Evolutionary conservation across 2,329 filamentous ascomycete genomes (phyloP), one percentile per base, ranked within the genome.

Genomic region (Talaromyces amestolkiae): DNA sequence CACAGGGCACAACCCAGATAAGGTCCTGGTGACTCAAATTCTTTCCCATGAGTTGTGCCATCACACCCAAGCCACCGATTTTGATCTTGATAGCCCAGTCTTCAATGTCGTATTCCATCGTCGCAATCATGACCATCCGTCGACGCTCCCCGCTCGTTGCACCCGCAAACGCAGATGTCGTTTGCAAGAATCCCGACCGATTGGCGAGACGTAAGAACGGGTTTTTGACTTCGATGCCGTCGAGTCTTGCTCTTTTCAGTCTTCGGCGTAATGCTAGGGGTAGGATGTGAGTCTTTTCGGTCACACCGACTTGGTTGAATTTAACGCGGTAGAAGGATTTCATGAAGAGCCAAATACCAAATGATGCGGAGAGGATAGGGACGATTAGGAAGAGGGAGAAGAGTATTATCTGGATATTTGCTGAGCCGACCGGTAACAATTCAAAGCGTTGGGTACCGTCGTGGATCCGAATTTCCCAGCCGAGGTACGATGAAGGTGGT

Each of bases 11-110:
- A n/a, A 87, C 84, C 85, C 85, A 90, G 68, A 90, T 84, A 0
- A 90, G 79, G 72, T 90, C 84, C 70, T 89, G 84, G 68, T 90
- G 86, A 3, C 84, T 80, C 11, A 90, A 82, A 61, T 87, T 85
- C 72, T 88, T 87, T 19, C 86, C 86, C 87, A 90, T 90, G 2
- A 90, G 78, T 69, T 88, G 86, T 39, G 88, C 87, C 87, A 90
- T 90, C 67, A 89, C 87, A 74, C 88, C 88, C 4, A 90, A 80
- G 67, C 88, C 88, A 66, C 88, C 88, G 56, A 90, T 90, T 77
- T 90, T 90, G 77, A 90, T 87, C 75, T 89, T 90, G 77, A 90
- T 87, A 3, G 77, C 82, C 86, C 88, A 90, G 72, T 90, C 88
- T 64, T 88, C 86, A 67, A 90, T 89, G 67, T 90, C 87, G 75